Conservation (phyloP, 176 grass and related monocot genomes). For the Oryza coarctata region DNA sequence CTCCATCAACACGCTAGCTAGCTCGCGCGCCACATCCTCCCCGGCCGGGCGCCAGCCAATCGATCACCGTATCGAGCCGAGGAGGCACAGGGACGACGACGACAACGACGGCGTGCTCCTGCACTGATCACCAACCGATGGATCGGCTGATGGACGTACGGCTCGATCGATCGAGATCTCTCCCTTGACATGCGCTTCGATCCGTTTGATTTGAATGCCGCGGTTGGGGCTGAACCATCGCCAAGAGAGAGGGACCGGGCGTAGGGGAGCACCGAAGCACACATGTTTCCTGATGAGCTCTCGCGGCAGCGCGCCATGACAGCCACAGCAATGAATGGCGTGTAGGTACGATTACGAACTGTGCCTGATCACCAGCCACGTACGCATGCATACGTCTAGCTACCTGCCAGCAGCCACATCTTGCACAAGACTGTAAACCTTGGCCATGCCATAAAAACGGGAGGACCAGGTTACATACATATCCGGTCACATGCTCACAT, state of each 20-base stretch:
- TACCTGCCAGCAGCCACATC: not conserved
- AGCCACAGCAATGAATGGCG: conserved; percentile 16
- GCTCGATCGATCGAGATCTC: not conserved
- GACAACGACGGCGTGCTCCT: conserved; percentile 30
- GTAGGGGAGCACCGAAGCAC: not conserved
- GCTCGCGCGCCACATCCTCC: conserved; percentile 6
- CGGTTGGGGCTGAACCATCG: conserved; percentile 27
- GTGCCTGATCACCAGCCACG: not conserved
- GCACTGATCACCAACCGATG: conserved; percentile 33
- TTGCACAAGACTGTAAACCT: not conserved
- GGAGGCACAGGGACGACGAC: too few relatives aligned
- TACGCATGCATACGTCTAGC: not conserved
- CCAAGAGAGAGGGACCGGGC: not conserved
- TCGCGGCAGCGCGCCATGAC: not conserved
- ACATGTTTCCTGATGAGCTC: not conserved
- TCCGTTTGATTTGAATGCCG: conserved; percentile 26
- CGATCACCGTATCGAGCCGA: too few relatives aligned
- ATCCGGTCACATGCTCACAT: not conserved
- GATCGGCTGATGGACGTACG: not conserved
- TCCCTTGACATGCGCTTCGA: not conserved
- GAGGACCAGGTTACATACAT: not conserved
- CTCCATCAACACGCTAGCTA: not conserved
- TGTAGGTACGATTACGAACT: not conserved
- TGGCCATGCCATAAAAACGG: not conserved
- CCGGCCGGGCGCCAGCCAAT: not conserved